These are phyloP conservation scores for Trichoderma koningii DNA, from an alignment of 2,329 filamentous ascomycete species.

Conservation along the genomic window DNA sequence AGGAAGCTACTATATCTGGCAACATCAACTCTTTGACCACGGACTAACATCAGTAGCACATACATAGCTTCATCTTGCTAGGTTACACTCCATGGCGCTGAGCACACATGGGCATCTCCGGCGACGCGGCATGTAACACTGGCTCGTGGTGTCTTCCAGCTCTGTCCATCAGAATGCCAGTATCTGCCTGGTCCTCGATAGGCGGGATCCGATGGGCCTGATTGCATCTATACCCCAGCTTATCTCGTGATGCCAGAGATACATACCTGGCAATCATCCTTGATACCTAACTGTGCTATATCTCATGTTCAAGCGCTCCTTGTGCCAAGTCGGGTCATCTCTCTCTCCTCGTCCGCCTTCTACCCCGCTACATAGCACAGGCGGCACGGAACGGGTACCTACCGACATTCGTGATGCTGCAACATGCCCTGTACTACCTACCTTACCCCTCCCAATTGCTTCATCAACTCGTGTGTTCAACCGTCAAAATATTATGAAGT, in stretches of 20 bases:
- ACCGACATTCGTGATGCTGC: not conserved
- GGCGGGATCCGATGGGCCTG: not conserved
- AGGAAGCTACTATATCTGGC: not conserved
- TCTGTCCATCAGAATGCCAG: too few species aligned
- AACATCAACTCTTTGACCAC: not conserved
- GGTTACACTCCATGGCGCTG: conserved; percentile 23
- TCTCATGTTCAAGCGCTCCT: not conserved
- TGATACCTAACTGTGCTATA: not conserved
- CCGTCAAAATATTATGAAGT: not conserved
- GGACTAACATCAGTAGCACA: too few species aligned
- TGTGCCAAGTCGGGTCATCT: not conserved
- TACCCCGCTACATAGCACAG: not conserved
- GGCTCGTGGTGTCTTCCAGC: conserved; percentile 9
- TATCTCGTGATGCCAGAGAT: not conserved
- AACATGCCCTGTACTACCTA: not conserved
- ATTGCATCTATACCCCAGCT: not conserved
- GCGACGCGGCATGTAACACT: conserved; percentile 25
- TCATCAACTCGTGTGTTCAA: not conserved
- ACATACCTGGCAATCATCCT: too few species aligned
- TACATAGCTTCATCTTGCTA: not conserved
- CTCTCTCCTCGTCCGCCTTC: not conserved
- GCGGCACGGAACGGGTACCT: not conserved
- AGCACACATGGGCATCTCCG: conserved; percentile 11
- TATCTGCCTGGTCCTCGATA: not conserved
- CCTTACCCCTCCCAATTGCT: not conserved